Base-by-base conservation (phyloP, 2,329 filamentous ascomycete genomes). In the Ophiocordyceps unilateralis region DNA sequence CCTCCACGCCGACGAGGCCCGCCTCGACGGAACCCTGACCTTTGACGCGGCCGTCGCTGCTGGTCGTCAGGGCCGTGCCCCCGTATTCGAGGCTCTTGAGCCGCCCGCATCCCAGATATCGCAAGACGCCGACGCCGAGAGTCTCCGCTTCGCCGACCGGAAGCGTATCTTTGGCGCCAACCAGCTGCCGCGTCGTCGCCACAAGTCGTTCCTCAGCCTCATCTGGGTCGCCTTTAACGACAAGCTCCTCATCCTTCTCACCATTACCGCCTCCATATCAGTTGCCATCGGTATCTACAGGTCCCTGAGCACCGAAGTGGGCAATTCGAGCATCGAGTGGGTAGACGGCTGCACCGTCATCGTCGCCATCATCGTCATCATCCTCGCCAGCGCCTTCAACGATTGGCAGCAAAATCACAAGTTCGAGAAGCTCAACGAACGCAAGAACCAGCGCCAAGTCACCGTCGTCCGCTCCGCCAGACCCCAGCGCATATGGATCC, bases 351-450 rank as follows among this genome's bases (percentile, higher is more conserved):
- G 87, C 11, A 83, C 83, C 8, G 86, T 88, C 48, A 78, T 86
- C 38, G 72, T 81, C 20, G 83, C 83, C 41, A 84, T 88, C 46
- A 56, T 80, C 15, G 78, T 88, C 48, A 83, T 88, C 40, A 79
- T 87, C 4, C 59, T 81, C 19, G 83, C 85, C 19, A 83, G 81
- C 47, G 82, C 83, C n/a, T 64, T 78, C 28, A 88, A 86, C 49
- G 83, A 88, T 55, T 88, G 78, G 71, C 83, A 88, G 53, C 87
- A 87, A 58, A 83, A 87, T 56, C 72, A 79, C 39, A 81, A 85
- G 53, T 88, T 88, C 52, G 79, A 83, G 34, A 85, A 84, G 57
- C 64, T 88, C 46, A 87, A 87, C 60, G 76, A 76, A 57, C 84
- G 85, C 55, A 88, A 88, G 58, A 78, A 86, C 41, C 78, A 86